These are phyloP conservation scores for Ophiostoma perfectum DNA, from an alignment of 2,329 filamentous ascomycete genomes.

Conservation along the genomic window DNA sequence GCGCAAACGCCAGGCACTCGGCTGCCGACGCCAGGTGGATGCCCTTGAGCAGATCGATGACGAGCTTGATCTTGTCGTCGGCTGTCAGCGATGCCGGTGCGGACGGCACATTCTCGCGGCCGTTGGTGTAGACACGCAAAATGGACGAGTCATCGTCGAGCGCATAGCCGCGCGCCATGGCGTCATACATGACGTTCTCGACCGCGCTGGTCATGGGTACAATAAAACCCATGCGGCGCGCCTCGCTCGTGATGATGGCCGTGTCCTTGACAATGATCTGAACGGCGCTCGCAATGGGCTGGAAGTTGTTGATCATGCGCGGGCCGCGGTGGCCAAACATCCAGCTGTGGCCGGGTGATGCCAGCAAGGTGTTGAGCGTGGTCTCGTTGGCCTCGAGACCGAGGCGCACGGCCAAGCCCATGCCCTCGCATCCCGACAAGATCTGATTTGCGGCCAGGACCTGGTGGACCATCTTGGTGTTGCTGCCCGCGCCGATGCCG, in stretches of 20 bases:
- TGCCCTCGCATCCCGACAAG: constrained; percentile 53
- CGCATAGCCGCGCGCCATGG: constrained; percentile 51
- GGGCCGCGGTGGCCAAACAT: constrained; percentile 57
- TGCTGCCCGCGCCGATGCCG: constrained; percentile 54
- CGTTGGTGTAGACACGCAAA: constrained; percentile 40
- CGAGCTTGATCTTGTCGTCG: constrained; percentile 29
- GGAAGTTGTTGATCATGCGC: constrained; percentile 49
- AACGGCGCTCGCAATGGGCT: constrained; percentile 53
- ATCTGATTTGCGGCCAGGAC: constrained; percentile 60
- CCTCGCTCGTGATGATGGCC: constrained; percentile 63
- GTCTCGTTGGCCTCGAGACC: constrained; percentile 46
- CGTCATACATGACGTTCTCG: constrained; percentile 60
- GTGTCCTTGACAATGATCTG: constrained; percentile 58
- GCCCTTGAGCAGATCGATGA: constrained; percentile 38
- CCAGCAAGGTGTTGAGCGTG: constrained; percentile 39
- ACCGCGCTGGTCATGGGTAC: constrained; percentile 56
- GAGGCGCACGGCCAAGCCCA: constrained; percentile 53
- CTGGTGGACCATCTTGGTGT: constrained; percentile 61
- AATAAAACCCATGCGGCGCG: constrained; percentile 52
- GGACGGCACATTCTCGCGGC: constrained; percentile 26
- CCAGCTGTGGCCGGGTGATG: constrained; percentile 51
- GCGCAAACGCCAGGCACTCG: constrained; percentile 41
- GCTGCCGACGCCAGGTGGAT: constrained; percentile 42
- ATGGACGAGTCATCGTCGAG: constrained; percentile 42
- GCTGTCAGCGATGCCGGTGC: not conserved